Base-by-base conservation (phyloP, 108 stramenopile genomes). In the Parietichytrium sp. region DNA sequence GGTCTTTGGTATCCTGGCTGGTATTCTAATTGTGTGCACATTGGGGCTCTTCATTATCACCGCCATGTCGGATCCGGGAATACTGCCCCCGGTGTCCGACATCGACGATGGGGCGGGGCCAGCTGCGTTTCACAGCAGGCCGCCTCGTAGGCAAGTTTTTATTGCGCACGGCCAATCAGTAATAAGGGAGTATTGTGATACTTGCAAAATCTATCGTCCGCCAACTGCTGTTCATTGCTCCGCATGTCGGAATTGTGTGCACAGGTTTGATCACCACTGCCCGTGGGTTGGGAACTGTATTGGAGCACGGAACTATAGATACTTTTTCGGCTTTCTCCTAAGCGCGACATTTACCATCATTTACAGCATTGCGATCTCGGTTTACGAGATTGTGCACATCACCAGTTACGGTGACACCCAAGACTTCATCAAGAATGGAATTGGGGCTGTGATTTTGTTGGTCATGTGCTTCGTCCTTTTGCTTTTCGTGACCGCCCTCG, bases 221-320 rank as follows among this genome's bases (percentile, higher is more conserved):
- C 89, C 89, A 7, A 81, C 89, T 25, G 72, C 89, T 13, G 89
- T 89, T 84, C 90, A 91, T 51, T 91, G 90, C 53, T 30, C 36
- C 29, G 15, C 27, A 16, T 91, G 90, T 80, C 54, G 87, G 33
- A 79, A 84, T 33, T 91, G 90, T 86, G 89, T 89, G n/a, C 84
- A 82, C 4, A 47, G 85, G 52, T 89, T 91, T 80, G 90, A 91
- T 83, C 90, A 91, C 72, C 90, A 91, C 80, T 91, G 90, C 87
- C 85, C 89, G 29, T 91, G 87, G 87, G 78, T 87, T 13, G 80
- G 84, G 31, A 90, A 83, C 49, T 91, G 90, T 54, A 84, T 91
- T 38, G 90, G 89, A 13, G 26, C n/a, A 13, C 48, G 89, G 6
- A 91, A 91, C 86, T 82, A 88, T 33, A 72, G 84, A 4, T 87